A percentile compares a stretch with the other conserved stretches of the same genome.
Evolutionary conservation across 257 asterid species (phyloP).

Genomic region (Euphrasia confusa): DNA sequence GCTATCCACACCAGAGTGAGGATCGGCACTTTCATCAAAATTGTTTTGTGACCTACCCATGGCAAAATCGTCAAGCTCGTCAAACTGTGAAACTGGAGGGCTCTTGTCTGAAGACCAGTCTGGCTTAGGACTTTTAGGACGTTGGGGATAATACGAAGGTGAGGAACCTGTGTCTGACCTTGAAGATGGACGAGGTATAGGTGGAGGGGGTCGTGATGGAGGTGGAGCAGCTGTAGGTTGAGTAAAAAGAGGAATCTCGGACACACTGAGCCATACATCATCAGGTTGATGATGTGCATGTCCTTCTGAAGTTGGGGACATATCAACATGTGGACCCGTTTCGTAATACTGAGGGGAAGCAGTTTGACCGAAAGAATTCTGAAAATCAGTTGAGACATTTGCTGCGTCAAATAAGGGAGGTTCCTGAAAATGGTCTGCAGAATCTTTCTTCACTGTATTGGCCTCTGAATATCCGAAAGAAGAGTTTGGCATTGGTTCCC

Average conservation of each 20-base stretch:
- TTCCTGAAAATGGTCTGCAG: conserved; percentile 51
- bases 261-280: conserved; percentile 82
- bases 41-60: conserved; percentile 50
- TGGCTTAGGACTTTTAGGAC: conserved; percentile 49
- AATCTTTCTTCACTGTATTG: conserved; percentile 44
- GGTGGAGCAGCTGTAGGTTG: conserved; percentile 92
- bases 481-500: conserved; percentile 48
- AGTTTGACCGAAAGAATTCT: conserved; percentile 47
- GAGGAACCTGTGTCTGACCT: conserved; percentile 50
- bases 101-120: conserved; percentile 47
- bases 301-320: conserved; percentile 48
- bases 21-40: conserved; percentile 44
- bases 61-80: conserved; percentile 89
- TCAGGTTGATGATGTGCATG: conserved; percentile 49
- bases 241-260: conserved; percentile 89
- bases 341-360: conserved; percentile 59
- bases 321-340: conserved; percentile 39
- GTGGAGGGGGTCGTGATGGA: conserved; percentile 97
- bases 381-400: conserved; percentile 46
- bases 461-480: conserved; percentile 55
- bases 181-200: conserved; percentile 57
- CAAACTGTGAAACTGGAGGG: conserved; percentile 66
- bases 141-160: conserved; percentile 45
- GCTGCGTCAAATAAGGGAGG: conserved; percentile 77
- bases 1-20: conserved; percentile 48